A percentile compares a stretch with the other conserved stretches of the same genome.
phyloP scores from a whole-genome alignment of 2,329 filamentous ascomycete genomes.

The Teratosphaeria epicoccoides region DNA sequence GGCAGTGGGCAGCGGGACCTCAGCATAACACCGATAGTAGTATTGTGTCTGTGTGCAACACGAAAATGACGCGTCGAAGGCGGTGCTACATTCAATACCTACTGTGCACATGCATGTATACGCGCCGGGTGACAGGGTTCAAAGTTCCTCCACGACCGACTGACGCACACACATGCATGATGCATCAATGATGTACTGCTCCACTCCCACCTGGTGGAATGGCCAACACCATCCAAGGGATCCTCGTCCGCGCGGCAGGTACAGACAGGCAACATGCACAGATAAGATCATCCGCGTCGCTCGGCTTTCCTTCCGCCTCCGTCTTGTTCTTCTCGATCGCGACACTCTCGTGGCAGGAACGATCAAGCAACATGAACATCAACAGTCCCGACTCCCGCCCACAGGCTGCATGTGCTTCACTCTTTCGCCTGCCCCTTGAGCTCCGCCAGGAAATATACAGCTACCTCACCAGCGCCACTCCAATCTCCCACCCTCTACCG shows the following conservation, averaged over 20 bases:
- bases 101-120: no score
- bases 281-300: no score
- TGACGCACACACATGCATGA: no score
- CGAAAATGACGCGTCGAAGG: neutral
- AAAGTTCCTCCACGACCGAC: neutral
- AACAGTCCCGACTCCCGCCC: neutral
- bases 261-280: no score
- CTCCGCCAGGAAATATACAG: slow-evolving; percentile 34
- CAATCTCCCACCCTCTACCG: slow-evolving; percentile 21
- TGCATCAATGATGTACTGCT: no score
- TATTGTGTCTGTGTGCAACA: neutral
- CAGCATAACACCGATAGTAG: slow-evolving; percentile 8
- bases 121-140: neutral
- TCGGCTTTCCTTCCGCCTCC: no score
- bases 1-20: slow-evolving; percentile 11
- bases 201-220: no score
- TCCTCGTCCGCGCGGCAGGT: no score
- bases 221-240: no score
- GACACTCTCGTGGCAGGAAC: no score
- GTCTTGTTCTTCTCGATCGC: no score
- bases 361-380: neutral
- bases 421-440: slow-evolving; percentile 32
- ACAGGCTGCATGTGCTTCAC: slow-evolving; percentile 3
- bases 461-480: slow-evolving; percentile 23
- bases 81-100: no score